Conservation (phyloP, 192 early-diverging fungal species). For the Linnemannia zychae region DNA sequence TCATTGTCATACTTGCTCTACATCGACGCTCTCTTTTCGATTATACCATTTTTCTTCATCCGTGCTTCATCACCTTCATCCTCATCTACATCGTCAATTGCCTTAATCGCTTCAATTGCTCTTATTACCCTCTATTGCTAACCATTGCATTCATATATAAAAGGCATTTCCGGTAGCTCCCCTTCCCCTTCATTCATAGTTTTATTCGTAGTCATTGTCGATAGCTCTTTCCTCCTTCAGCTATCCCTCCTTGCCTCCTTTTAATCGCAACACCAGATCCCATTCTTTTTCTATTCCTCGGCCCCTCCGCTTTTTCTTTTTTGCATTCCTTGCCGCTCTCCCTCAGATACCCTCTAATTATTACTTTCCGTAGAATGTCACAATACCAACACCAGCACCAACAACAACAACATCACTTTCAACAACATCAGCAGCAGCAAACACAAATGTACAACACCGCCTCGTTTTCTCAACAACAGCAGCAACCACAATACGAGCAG, state of each 20-base stretch:
- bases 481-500: conserved; percentile 17
- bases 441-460: conserved; percentile 18
- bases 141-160: not conserved
- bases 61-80: not conserved
- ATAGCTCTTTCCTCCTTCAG: not conserved
- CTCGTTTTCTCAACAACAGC: not conserved
- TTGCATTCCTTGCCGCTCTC: not conserved
- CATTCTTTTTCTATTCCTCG: not conserved
- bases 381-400: conserved; percentile 1
- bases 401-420: conserved; percentile 8
- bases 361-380: conserved; percentile 14
- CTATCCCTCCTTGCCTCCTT: not conserved
- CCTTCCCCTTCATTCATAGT: not conserved
- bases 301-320: not conserved
- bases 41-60: not conserved
- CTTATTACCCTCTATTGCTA: not conserved
- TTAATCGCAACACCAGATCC: not conserved
- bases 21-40: not conserved
- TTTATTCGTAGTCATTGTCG: not conserved
- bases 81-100: not conserved
- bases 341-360: not conserved
- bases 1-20: not conserved
- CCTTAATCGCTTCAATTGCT: not conserved
- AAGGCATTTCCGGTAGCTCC: not conserved
- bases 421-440: conserved; percentile 38